Conservation (phyloP, 192 early-diverging fungal genomes). For the Coemansia guatemalensis region DNA sequence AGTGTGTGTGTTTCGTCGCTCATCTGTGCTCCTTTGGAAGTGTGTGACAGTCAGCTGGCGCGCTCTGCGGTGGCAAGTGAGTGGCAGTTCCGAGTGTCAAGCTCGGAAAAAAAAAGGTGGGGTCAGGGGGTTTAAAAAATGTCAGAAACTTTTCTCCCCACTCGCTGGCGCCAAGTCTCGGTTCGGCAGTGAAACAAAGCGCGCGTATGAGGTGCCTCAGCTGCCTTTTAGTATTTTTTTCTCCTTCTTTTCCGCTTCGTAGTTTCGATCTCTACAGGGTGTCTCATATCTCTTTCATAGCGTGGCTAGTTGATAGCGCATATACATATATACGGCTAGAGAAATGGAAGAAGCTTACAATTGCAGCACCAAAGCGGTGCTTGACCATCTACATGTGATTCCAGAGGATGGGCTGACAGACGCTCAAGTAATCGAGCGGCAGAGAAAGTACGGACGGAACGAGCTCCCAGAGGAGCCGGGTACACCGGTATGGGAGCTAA, state of each 20-base stretch:
- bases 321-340: not conserved
- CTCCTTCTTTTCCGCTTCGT: not conserved
- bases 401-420: slow-evolving; percentile 63
- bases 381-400: slow-evolving; percentile 67
- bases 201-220: not conserved
- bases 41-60: no score
- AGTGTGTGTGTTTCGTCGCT: no score
- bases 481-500: slow-evolving; percentile 90
- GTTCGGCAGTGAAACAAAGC: not conserved
- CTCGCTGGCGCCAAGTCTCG: not conserved
- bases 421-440: slow-evolving; percentile 61
- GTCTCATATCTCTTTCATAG: slow-evolving; percentile 1
- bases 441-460: slow-evolving; percentile 74
- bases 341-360: slow-evolving; percentile 69
- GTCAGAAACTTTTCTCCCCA: no score
- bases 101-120: no score
- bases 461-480: slow-evolving; percentile 89
- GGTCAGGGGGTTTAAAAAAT: no score
- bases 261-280: slow-evolving; percentile 1
- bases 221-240: not conserved
- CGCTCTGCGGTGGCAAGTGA: no score
- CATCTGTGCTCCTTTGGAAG: no score
- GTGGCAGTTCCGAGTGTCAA: no score
- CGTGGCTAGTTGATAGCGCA: not conserved
- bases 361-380: slow-evolving; percentile 63